Base-by-base conservation (phyloP, 306 rosid genomes). In the Gillenia trifoliata region DNA sequence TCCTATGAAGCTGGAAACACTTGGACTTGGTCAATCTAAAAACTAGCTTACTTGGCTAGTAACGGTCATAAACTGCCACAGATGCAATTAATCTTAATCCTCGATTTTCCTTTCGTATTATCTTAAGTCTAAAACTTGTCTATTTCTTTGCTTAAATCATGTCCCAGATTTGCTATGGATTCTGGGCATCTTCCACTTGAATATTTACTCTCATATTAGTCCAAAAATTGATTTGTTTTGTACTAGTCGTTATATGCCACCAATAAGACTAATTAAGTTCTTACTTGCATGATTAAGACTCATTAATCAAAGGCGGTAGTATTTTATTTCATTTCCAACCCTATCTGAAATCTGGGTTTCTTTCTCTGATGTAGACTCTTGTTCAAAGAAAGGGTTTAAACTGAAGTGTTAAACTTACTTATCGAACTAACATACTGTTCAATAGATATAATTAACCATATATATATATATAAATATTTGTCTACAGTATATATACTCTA, bases 91-190 rank as follows among this genome's bases (percentile, higher is more conserved):
- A 71, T 71, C 75, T 40, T 38, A 57, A 40, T 29, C 11, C 67
- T 17, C 22, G 57, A 72, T 36, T 36, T 38, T 72, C 52, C 66
- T 56, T 57, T 8, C 52, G 23, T 22, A 15, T 43, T 54, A 54
- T 17, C 43, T 56, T 20, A 6, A 20, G 30, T 4, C 19, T 26
- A 26, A 26, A 57, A 72, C 56, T 57, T 40, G 76, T 59, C 56
- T 17, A 45, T 57, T 57, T 72, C 29, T 72, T 72, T 72, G 41
- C 41, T 57, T 17, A 71, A 23, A 57, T 59, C 40, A 38, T 19
- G 64, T 60, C 41, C n/a, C 76, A 72, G 68, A 72, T 72, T 59
- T 72, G n/a, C 55, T 40, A 33, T 6, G 26, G 76, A 72, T 72
- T 26, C 59, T 59, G 57, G 29, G 68, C 28, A 55, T 55, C 19